A percentile compares a stretch with the other conserved stretches of the same genome.
Evolutionary conservation across 805 yeast species (phyloP).

Genomic region (Cyberlindnera saturnus): DNA sequence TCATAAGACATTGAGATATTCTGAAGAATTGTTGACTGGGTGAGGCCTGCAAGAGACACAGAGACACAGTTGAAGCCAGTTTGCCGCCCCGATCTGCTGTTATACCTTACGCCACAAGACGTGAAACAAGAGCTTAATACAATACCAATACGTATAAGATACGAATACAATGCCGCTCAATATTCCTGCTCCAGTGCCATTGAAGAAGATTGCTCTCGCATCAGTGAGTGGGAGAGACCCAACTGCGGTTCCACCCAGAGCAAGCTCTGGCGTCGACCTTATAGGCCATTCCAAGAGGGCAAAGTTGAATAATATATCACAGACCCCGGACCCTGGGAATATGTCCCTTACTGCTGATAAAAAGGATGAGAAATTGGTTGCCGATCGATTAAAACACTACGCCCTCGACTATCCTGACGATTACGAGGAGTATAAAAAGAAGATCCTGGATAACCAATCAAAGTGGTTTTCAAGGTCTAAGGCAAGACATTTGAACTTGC

Average conservation of each 20-base stretch:
- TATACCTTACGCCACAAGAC: too few relatives aligned
- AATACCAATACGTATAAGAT: background rate
- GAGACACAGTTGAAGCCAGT: too few relatives aligned
- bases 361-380: constrained; percentile 17
- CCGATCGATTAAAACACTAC: constrained; percentile 33
- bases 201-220: constrained; percentile 12
- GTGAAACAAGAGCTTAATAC: background rate
- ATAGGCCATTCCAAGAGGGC: constrained; percentile 4
- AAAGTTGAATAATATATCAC: constrained; percentile 7
- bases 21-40: too few relatives aligned
- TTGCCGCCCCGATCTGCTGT: too few relatives aligned
- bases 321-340: constrained; percentile 23
- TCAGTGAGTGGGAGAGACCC: constrained; percentile 1
- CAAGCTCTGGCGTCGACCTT: constrained; percentile 14
- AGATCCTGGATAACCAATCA: constrained; percentile 28
- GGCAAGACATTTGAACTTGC: constrained; percentile 27
- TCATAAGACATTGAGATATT: too few relatives aligned
- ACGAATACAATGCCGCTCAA: constrained; percentile 5
- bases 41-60: too few relatives aligned
- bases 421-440: constrained; percentile 25
- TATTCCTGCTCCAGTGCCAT: constrained; percentile 21
- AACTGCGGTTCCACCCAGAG: constrained; percentile 5
- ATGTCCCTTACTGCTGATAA: constrained; percentile 4
- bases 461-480: constrained; percentile 33
- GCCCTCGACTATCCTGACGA: constrained; percentile 48